Base-by-base conservation (phyloP, 345 rosid species). In the Clausena lansium region DNA sequence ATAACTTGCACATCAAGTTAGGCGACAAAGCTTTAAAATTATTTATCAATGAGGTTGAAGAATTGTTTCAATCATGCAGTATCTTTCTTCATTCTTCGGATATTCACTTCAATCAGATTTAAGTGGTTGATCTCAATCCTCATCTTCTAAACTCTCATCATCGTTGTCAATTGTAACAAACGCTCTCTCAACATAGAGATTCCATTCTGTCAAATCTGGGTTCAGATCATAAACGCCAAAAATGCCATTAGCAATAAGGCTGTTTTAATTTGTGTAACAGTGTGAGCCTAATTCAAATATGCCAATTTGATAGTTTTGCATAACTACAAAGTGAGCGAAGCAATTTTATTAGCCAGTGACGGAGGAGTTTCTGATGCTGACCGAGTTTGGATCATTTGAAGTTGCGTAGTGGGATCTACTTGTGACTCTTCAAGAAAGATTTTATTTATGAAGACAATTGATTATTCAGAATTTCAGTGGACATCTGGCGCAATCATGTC, bases 121-220 rank as follows among this genome's bases (percentile, higher is more conserved):
- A 81, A 90, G 91, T 3, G 92, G 90, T 78, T 86, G 93, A 67
- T 88, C 89, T 54, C 92, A 82, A 81, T 89, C 94, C 92, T 94
- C 88, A 74, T 86, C 92, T 77, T 88, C 93, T 41, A 85, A 88
- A 81, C 91, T 92, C 60, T 91, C 91, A 22, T 87, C 97, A 83
- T 91, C 55, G 2, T 17, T 0, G 22, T 50, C 7, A 50, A 50
- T 50, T 50, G 55, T 15, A 17, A 17, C 55, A 80, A 88, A 89
- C 85, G 91, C 92, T 85, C 89, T 85, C 75, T 87, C 90, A 2
- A 93, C 93, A 87, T 87, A 92, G 30, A 89, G 84, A 81, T 92
- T 93, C 95, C 95, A 92, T 67, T 92, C 95, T 47, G 92, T 91
- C 87, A 87, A 79, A 39, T 90, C 79, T 73, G 91, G 95, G 73